Base-by-base conservation (phyloP, 345 rosid species). In the Eucalyptus cloeziana region DNA sequence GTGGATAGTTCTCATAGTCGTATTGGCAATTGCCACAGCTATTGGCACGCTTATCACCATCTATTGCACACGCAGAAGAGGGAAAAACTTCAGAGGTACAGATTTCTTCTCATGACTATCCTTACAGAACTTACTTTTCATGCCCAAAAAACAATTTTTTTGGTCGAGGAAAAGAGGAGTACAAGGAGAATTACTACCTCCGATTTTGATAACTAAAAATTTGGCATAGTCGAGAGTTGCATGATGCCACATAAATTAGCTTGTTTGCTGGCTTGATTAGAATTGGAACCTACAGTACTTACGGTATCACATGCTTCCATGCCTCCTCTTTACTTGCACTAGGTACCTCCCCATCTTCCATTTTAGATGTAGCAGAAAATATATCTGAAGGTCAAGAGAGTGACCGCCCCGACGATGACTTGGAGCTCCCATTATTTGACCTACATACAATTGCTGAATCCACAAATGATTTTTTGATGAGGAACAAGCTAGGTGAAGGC, bases 401-500 rank as follows among this genome's bases (percentile, higher is more conserved):
- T 37, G 88, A 64, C 17, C 3, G 2, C 54, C 85, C 85, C 2
- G 49, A 81, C 1, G 79, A 83, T 79, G 89, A 87, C 64, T 49
- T 88, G 43, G 89, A 89, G 86, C 89, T 87, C 43, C 87, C 90
- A 49, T 17, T 47, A 86, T 49, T 85, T 21, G 90, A 69, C 56
- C 62, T 69, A 4, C 30, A 8, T 69, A 86, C 90, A 30, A 37
- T 89, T n/a, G 86, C 62, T 64, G 49, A 71, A 5, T 92, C 93
- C 71, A 88, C 90, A 22, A n/a, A 86, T 31, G 67, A 89, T 85
- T 93, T 94, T 88, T 93, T 89, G 4, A 16, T 7, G 15, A 17
- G 19, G 86, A 92, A 92, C 9, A 92, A 91, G 87, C 90, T 91
- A 30, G 90, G 91, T 27, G 89, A 94, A 89, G 95, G 95, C 5